Conservation (phyloP, 768 basidiomycete species). For the Tricholoma bakamatsutake region DNA sequence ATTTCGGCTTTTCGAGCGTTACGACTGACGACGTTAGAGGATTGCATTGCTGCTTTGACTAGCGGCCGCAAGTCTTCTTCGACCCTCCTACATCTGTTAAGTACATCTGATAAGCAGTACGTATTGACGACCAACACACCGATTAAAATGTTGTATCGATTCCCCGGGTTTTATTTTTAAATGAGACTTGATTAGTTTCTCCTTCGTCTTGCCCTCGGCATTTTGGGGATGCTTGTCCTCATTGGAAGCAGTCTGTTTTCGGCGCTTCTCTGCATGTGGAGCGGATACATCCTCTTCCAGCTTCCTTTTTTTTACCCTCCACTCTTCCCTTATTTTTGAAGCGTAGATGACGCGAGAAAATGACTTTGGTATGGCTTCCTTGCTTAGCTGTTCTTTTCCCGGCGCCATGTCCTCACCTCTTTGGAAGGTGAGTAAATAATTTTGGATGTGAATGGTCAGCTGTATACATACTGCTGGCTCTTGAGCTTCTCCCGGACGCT, state of each 20-base stretch:
- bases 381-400: slow-evolving; percentile 30
- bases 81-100: slow-evolving; percentile 48
- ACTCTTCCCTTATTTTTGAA: slow-evolving; percentile 49
- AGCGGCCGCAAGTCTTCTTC: slow-evolving; percentile 65
- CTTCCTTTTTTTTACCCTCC: slow-evolving; percentile 42
- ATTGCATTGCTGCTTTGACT: slow-evolving; percentile 54
- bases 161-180: slow-evolving; percentile 60
- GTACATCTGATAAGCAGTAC: not conserved
- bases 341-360: slow-evolving; percentile 62
- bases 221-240: not conserved
- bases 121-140: slow-evolving; percentile 33
- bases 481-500: slow-evolving; percentile 39
- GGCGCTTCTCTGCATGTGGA: slow-evolving; percentile 24
- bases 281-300: slow-evolving; percentile 22
- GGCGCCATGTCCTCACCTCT: slow-evolving; percentile 52
- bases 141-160: slow-evolving; percentile 70
- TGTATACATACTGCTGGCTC: slow-evolving; percentile 33
- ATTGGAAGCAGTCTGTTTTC: slow-evolving; percentile 19
- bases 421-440: not conserved
- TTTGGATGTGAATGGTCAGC: not conserved
- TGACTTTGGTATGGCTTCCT: slow-evolving; percentile 68
- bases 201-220: slow-evolving; percentile 16
- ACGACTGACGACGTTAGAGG: slow-evolving; percentile 47
- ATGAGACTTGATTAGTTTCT: slow-evolving; percentile 13
- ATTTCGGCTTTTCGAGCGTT: slow-evolving; percentile 35